Conservation (phyloP, 306 rosid species). For the Hippophae rhamnoides region DNA sequence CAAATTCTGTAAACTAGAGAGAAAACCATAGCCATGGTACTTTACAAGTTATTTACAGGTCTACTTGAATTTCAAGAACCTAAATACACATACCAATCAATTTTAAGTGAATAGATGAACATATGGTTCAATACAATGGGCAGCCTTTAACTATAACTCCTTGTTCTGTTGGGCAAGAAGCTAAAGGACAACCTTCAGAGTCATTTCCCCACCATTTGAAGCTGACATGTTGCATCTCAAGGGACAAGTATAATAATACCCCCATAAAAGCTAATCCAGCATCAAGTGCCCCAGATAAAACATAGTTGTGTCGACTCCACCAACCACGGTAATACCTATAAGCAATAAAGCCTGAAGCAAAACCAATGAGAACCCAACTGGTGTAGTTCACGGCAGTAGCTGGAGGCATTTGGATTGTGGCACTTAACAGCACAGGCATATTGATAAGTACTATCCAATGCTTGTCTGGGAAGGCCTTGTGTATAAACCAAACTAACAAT, state of each 20-base stretch:
- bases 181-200: constrained; percentile 64
- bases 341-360: constrained; percentile 53
- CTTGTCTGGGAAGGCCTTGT: constrained; percentile 57
- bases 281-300: constrained; percentile 70
- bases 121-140: constrained; percentile 22
- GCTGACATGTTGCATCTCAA: constrained; percentile 44
- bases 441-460: constrained; percentile 59
- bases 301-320: constrained; percentile 80
- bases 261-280: constrained; percentile 91
- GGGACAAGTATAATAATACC: constrained; percentile 51
- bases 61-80: neutral
- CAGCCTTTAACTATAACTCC: constrained; percentile 41
- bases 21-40: too few species aligned
- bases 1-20: too few species aligned
- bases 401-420: constrained; percentile 54
- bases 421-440: constrained; percentile 58
- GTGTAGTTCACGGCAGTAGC: constrained; percentile 68
- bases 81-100: neutral
- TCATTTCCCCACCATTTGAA: constrained; percentile 72
- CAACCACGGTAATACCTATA: constrained; percentile 56
- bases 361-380: constrained; percentile 71
- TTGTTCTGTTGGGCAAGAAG: constrained; percentile 61
- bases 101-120: neutral
- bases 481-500: constrained; percentile 58
- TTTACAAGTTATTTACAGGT: constrained; percentile 1